Conservation (phyloP, 352 stramenopile species). For the Phytophthora tentaculata region DNA sequence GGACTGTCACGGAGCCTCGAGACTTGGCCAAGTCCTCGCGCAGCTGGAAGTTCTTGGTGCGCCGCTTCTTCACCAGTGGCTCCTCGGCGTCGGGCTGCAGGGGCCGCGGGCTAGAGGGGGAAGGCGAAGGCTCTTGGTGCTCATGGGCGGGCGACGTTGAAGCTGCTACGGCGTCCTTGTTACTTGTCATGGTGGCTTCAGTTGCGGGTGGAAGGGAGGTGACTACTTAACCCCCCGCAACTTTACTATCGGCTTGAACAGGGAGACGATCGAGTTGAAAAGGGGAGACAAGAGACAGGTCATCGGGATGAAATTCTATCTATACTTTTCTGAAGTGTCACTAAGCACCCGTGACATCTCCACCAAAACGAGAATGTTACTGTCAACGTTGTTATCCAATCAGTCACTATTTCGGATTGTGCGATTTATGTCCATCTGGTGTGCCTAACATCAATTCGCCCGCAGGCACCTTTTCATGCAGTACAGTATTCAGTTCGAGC, state of each 20-base stretch:
- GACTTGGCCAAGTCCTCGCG: conserved; percentile 74
- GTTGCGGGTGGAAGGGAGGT: conserved; percentile 14
- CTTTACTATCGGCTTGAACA: conserved; percentile 4
- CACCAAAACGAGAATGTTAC: neutral
- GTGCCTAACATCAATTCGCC: neutral
- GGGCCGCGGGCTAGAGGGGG: neutral
- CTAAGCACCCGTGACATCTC: neutral
- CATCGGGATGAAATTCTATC: conserved; percentile 1
- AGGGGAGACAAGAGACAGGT: neutral
- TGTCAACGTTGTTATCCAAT: neutral
- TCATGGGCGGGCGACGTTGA: conserved; percentile 11
- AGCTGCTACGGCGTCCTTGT: conserved; percentile 20
- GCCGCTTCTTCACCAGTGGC: conserved; percentile 74
- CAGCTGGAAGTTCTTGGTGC: conserved; percentile 85
- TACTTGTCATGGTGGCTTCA: conserved; percentile 24
- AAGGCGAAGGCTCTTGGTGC: neutral
- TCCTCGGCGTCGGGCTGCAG: conserved; percentile 16
- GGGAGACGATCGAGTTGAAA: conserved; percentile 1
- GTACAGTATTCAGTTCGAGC: conserved; percentile 11
- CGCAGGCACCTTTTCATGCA: neutral
- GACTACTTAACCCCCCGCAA: conserved; percentile 5
- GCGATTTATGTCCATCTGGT: neutral
- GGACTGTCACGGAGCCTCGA: conserved; percentile 47
- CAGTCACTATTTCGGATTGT: neutral
- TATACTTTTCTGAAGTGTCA: neutral